phyloP scores from a whole-genome alignment of 257 asterid species.

The Solanum pennellii region DNA sequence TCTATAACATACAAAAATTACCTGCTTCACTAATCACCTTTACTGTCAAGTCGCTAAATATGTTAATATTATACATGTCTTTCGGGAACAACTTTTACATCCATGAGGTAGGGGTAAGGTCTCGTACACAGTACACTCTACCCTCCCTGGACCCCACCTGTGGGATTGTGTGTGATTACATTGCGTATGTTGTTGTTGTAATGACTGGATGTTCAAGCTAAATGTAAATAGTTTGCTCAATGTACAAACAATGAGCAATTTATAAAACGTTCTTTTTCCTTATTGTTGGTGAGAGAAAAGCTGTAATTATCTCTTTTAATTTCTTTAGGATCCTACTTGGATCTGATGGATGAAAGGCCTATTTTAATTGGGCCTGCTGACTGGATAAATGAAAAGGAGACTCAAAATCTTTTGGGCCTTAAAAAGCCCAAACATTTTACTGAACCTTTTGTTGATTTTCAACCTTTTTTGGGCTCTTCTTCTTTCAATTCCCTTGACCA shows the following conservation, averaged over 20 bases:
- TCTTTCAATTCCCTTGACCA: too few species aligned
- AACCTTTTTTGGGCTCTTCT: too few species aligned
- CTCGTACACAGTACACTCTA: neutral
- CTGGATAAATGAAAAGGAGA: too few species aligned
- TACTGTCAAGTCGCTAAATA: neutral
- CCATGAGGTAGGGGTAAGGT: neutral
- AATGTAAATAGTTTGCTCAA: neutral
- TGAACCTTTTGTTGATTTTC: too few species aligned
- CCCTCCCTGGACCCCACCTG: neutral
- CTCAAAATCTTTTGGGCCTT: too few species aligned
- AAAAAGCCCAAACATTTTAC: too few species aligned
- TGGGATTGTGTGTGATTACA: neutral
- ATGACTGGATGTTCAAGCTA: neutral
- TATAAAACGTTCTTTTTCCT: neutral
- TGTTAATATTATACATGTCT: neutral
- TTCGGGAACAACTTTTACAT: neutral
- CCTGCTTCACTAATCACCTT: neutral
- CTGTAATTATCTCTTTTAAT: neutral
- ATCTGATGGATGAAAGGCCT: too few species aligned
- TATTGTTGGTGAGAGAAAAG: neutral
- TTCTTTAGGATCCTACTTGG: too few species aligned
- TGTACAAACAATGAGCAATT: neutral
- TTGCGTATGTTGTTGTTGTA: neutral
- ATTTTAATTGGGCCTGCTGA: too few species aligned
- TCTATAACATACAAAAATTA: neutral